These are phyloP conservation scores for Thermochaetoides thermophila DNA, from an alignment of 495 filamentous ascomycete genomes.

Conservation along the genomic window DNA sequence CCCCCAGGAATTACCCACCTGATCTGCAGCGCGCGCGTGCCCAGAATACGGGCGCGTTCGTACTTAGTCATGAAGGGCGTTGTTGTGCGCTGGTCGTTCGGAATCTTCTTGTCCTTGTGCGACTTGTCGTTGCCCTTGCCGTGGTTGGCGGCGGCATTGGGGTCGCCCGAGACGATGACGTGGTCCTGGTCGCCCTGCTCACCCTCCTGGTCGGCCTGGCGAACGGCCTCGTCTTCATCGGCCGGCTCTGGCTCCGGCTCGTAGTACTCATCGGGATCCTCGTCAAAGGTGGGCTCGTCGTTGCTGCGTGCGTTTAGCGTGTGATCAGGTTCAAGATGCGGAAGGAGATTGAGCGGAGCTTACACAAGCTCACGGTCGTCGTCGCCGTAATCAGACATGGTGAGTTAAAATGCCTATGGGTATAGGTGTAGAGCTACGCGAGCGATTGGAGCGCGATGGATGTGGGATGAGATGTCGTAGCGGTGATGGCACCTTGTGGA, in stretches of 20 bases:
- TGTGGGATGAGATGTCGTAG: not conserved
- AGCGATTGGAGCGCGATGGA: too few species aligned
- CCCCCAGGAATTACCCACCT: conserved; percentile 42
- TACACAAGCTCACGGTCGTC: conserved; percentile 33
- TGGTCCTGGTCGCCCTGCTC: conserved; percentile 34
- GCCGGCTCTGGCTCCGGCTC: conserved; percentile 44
- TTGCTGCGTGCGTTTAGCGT: conserved; percentile 10
- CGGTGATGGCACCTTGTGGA: too few species aligned
- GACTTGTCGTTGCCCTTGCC: conserved; percentile 36
- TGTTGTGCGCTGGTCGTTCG: conserved; percentile 74
- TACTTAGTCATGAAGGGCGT: conserved; percentile 99
- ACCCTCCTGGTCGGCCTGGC: conserved; percentile 27
- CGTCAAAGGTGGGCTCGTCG: conserved; percentile 41
- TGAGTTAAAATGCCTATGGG: too few species aligned
- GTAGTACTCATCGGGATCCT: conserved; percentile 43
- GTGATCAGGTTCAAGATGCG: conserved; percentile 3
- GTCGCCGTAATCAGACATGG: conserved; percentile 77
- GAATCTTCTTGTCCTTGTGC: conserved; percentile 75
- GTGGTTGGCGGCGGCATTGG: conserved; percentile 47
- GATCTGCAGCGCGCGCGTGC: conserved; percentile 87
- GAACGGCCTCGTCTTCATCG: conserved; percentile 44
- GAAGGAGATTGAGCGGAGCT: conserved; percentile 8
- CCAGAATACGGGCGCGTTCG: conserved; percentile 82
- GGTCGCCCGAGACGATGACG: conserved; percentile 54
- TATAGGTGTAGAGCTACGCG: too few species aligned